Percentiles rank a stretch among this genome's conserved stretches.
phyloP scores from a whole-genome alignment of 2,329 filamentous ascomycete genomes.

The Juglanconis sp. region DNA sequence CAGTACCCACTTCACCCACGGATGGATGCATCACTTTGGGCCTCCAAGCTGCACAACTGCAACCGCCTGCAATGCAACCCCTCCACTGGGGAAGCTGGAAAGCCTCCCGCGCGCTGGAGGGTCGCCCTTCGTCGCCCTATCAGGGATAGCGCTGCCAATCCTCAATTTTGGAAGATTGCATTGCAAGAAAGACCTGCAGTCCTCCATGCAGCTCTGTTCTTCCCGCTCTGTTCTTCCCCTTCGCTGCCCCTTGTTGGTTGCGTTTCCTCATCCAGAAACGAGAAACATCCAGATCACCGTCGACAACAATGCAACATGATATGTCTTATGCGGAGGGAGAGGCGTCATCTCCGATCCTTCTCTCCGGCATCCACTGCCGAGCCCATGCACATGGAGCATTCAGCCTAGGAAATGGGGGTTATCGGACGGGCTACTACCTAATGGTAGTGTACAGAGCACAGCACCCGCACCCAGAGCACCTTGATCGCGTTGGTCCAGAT shows the following conservation, averaged over 20 bases:
- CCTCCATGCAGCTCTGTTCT: no score
- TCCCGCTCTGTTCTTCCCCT: neutral
- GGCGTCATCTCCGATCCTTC: neutral
- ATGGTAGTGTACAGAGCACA: neutral
- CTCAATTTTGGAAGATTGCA: neutral
- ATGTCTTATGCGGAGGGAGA: neutral
- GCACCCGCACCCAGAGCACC: neutral
- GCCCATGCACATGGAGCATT: neutral
- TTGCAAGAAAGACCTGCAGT: no score
- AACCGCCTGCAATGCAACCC: conserved; percentile 1
- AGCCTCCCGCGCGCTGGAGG: neutral
- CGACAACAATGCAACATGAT: neutral
- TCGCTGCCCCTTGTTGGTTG: neutral
- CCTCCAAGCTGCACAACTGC: neutral
- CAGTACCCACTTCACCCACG: neutral
- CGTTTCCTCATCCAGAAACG: neutral
- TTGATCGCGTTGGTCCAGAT: neutral
- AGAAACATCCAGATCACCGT: neutral
- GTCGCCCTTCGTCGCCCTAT: neutral
- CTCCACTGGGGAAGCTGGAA: neutral
- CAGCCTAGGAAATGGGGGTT: neutral
- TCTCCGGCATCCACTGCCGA: neutral
- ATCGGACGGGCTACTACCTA: no score
- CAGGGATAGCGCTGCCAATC: neutral
- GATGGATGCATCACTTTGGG: neutral